phyloP scores from a whole-genome alignment of 2,329 filamentous ascomycete species.

The Aaosphaeria arxii region DNA sequence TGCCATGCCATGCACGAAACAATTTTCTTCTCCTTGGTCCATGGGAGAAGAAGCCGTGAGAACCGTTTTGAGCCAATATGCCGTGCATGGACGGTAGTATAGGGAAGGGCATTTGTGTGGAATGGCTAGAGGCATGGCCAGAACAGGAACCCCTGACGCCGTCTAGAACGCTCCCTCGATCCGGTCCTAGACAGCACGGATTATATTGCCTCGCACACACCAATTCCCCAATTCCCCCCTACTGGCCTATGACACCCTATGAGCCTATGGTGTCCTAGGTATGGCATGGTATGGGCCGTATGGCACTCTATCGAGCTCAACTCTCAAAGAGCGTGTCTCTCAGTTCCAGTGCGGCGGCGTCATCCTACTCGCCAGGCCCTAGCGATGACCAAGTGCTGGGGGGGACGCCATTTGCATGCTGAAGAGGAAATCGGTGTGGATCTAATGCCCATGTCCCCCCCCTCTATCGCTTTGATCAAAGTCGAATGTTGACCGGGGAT shows the following conservation, averaged over 20 bases:
- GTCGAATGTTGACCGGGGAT: background rate
- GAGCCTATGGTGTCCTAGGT: background rate
- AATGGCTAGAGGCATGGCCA: no score
- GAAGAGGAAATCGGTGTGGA: background rate
- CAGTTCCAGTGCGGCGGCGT: slow-evolving; percentile 14
- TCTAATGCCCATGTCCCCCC: slow-evolving; percentile 19
- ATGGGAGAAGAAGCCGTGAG: no score
- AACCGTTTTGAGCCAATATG: background rate
- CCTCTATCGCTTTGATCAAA: no score
- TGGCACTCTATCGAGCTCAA: no score
- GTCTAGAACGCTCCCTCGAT: slow-evolving; percentile 15
- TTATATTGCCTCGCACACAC: slow-evolving; percentile 24
- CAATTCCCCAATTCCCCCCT: slow-evolving; percentile 6
- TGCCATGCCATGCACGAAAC: background rate
- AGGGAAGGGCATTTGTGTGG: no score
- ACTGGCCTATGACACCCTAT: slow-evolving; percentile 8
- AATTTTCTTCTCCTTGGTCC: no score
- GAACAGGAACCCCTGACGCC: background rate
- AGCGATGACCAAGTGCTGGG: slow-evolving; percentile 15
- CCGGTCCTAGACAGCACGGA: slow-evolving; percentile 13
- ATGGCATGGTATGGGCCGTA: no score
- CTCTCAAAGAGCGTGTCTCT: background rate
- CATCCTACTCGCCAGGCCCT: slow-evolving; percentile 23
- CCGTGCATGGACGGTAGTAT: background rate
- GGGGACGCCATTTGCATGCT: background rate